Evolutionary conservation across 257 asterid species (phyloP).

Genomic region (Salvia hispanica): DNA sequence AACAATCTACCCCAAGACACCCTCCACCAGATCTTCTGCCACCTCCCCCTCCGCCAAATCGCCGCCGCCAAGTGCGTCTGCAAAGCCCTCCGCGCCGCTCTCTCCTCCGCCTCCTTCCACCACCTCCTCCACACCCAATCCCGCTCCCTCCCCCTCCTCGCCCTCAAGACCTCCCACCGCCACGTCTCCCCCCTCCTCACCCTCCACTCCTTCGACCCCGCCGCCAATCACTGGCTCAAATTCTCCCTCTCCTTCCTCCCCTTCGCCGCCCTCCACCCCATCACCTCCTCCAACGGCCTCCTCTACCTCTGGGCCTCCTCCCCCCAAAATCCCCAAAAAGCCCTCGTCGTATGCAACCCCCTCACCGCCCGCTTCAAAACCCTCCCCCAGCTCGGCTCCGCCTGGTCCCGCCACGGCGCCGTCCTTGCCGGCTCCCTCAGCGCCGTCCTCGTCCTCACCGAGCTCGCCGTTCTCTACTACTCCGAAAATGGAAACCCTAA

Average conservation of each 20-base stretch:
- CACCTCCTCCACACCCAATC: slow-evolving; percentile 65
- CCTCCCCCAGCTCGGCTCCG: slow-evolving; percentile 94
- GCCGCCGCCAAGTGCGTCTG: slow-evolving; percentile 73
- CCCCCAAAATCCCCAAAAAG: slow-evolving; percentile 47
- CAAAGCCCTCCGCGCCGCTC: slow-evolving; percentile 54
- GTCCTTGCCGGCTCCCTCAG: slow-evolving; percentile 72
- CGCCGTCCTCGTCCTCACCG: slow-evolving; percentile 77
- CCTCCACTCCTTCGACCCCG: slow-evolving; percentile 79
- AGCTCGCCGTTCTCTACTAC: slow-evolving; percentile 77
- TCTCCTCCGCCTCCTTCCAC: slow-evolving; percentile 73
- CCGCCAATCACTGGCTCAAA: slow-evolving; percentile 61
- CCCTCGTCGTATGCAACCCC: slow-evolving; percentile 83
- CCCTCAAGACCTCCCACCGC: slow-evolving; percentile 74
- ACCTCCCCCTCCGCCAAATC: slow-evolving; percentile 72
- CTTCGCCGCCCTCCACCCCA: slow-evolving; percentile 76
- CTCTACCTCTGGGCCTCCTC: slow-evolving; percentile 82
- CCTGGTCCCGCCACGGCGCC: slow-evolving; percentile 97
- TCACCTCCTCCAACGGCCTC: slow-evolving; percentile 77
- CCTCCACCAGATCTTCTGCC: slow-evolving; percentile 77
- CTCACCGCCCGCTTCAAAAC: slow-evolving; percentile 57
- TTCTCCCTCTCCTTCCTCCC: slow-evolving; percentile 90
- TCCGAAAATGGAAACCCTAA: slow-evolving; percentile 32
- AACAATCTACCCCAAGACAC: slow-evolving; percentile 80
- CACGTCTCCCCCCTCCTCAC: slow-evolving; percentile 62
- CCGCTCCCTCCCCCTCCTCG: slow-evolving; percentile 55